A percentile compares a stretch with the other conserved stretches of the same genome.
Conservation (phyloP, 306 rosid species). For the Rosa chinensis region DNA sequence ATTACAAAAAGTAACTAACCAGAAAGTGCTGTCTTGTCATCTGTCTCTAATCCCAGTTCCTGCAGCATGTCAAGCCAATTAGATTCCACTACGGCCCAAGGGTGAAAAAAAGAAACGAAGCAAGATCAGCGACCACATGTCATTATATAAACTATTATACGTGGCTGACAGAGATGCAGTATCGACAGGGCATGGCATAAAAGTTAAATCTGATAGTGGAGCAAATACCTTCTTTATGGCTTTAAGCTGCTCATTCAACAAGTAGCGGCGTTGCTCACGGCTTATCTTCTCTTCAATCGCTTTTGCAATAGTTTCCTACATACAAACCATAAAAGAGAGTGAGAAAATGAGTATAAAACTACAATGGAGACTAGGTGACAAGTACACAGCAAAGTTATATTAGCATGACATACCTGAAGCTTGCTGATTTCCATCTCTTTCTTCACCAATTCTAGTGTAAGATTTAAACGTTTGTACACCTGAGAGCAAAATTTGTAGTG, state of each 20-base stretch:
- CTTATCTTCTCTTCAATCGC: constrained; percentile 99
- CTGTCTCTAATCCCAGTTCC: constrained; percentile 98
- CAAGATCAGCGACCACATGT: not conserved
- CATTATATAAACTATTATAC: not conserved
- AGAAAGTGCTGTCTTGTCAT: constrained; percentile 97
- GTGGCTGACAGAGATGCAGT: constrained; percentile 10
- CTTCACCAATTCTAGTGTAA: constrained; percentile 90
- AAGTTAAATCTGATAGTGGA: constrained; percentile 1
- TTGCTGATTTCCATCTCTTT: constrained; percentile 99
- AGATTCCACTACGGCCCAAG: constrained; percentile 15
- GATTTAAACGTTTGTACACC: constrained; percentile 89
- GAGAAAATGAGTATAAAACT: constrained; percentile 22
- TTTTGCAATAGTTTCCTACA: constrained; percentile 95
- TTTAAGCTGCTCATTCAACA: constrained; percentile 93
- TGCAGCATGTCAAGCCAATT: constrained; percentile 32
- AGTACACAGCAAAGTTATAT: constrained; percentile 6
- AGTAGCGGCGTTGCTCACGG: constrained; percentile 96
- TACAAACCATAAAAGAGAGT: constrained; percentile 13
- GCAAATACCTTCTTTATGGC: constrained; percentile 89
- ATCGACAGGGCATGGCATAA: constrained; percentile 1
- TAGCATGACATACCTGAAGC: constrained; percentile 67
- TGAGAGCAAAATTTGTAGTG: constrained; percentile 32
- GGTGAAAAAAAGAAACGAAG: constrained; percentile 20
- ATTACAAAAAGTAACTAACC: constrained; percentile 48
- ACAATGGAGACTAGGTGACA: constrained; percentile 9